phyloP scores from a whole-genome alignment of 2,329 filamentous ascomycete genomes.

The Cryphonectria nitschkei region DNA sequence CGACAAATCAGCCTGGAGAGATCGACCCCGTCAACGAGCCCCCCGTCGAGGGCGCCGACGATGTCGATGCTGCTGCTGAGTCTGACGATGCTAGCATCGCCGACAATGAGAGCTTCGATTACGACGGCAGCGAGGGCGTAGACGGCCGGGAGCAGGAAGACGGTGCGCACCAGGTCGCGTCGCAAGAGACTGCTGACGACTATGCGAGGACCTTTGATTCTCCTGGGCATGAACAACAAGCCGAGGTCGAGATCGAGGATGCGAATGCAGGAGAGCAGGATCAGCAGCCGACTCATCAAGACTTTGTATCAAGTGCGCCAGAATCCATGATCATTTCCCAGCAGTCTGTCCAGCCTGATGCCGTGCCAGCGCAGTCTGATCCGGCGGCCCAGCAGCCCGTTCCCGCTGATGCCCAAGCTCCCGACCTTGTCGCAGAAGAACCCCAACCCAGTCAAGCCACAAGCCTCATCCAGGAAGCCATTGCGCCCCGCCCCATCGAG shows the following conservation, averaged over 20 bases:
- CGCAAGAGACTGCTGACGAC: slow-evolving; percentile 46
- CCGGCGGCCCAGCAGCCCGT: slow-evolving; percentile 35
- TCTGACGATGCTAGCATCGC: slow-evolving; percentile 41
- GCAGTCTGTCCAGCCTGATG: slow-evolving; percentile 46
- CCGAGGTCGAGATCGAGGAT: slow-evolving; percentile 41
- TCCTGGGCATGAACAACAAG: slow-evolving; percentile 36
- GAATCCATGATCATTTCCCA: slow-evolving; percentile 48
- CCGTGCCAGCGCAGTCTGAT: slow-evolving; percentile 34
- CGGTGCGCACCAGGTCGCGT: slow-evolving; percentile 34
- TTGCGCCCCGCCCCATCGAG: slow-evolving; percentile 16
- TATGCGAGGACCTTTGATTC: slow-evolving; percentile 58
- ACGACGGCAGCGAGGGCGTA: slow-evolving; percentile 45
- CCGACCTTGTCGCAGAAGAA: slow-evolving; percentile 25
- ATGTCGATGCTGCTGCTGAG: slow-evolving; percentile 36
- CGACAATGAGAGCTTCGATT: slow-evolving; percentile 54
- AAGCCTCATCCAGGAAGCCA: slow-evolving; percentile 22
- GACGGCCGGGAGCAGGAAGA: slow-evolving; percentile 37
- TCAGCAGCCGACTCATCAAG: slow-evolving; percentile 38
- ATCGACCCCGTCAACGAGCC: slow-evolving; percentile 36
- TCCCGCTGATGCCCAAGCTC: slow-evolving; percentile 33
- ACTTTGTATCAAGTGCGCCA: slow-evolving; percentile 51
- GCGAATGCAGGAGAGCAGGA: slow-evolving; percentile 37
- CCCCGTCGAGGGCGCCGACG: slow-evolving; percentile 32
- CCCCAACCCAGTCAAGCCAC: slow-evolving; percentile 20
- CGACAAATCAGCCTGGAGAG: slow-evolving; percentile 30